Evolutionary conservation across 2,329 filamentous ascomycete genomes (phyloP).

Genomic region (Fusarium temperatum): DNA sequence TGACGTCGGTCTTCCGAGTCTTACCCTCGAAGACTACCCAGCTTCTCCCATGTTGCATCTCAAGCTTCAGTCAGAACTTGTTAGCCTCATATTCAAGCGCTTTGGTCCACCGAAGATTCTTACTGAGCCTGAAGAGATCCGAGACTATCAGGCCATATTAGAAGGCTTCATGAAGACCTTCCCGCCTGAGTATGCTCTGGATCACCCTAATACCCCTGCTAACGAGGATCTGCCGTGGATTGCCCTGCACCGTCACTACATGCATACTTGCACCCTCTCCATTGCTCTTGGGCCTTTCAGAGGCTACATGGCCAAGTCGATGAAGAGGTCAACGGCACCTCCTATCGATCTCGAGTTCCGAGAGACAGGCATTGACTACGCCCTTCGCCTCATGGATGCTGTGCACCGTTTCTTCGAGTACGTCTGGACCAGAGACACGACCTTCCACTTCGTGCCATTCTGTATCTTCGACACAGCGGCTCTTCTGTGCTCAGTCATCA

Average conservation of each 20-base stretch:
- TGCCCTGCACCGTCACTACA: conserved; percentile 16
- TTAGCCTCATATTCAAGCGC: conserved; percentile 13
- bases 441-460: conserved; percentile 18
- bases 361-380: conserved; percentile 10
- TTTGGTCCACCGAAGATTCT: conserved; percentile 10
- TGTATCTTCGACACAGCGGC: conserved; percentile 21
- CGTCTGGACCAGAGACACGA: conserved; percentile 20
- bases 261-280: conserved; percentile 16
- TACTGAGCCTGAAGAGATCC: background rate
- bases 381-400: conserved; percentile 1
- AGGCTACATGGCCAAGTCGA: conserved; percentile 16
- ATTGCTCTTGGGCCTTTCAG: conserved; percentile 13
- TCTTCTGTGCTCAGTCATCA: conserved; percentile 8
- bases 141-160: conserved; percentile 1
- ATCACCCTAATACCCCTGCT: conserved; percentile 1
- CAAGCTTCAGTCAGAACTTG: conserved; percentile 18
- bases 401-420: conserved; percentile 19
- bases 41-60: conserved; percentile 20
- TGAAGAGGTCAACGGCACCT: background rate
- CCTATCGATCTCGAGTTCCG: conserved; percentile 3
- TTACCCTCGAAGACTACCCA: conserved; percentile 15
- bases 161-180: conserved; percentile 16
- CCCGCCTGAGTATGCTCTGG: conserved; percentile 10
- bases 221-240: conserved; percentile 18
- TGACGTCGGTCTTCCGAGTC: conserved; percentile 8